Conservation (phyloP, 2,329 filamentous ascomycete genomes). For the Monilinia laxa region DNA sequence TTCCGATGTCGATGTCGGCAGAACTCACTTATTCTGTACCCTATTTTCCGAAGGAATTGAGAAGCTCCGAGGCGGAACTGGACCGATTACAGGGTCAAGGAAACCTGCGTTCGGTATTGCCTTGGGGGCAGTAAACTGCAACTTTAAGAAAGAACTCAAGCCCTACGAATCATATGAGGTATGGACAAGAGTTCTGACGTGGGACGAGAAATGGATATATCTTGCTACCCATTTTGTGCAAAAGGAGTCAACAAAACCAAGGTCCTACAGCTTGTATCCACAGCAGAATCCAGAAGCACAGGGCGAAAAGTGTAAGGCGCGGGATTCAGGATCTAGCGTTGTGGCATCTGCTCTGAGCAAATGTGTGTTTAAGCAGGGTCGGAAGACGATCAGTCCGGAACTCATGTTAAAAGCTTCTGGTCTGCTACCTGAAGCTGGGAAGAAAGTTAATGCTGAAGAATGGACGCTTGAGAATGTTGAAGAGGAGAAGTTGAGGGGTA, state of each 20-base stretch:
- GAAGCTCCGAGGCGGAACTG: constrained; percentile 40
- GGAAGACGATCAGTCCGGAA: constrained; percentile 65
- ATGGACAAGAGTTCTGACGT: constrained; percentile 67
- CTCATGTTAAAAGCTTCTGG: constrained; percentile 58
- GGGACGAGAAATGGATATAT: constrained; percentile 82
- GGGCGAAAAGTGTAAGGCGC: constrained; percentile 16
- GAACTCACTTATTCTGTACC: constrained; percentile 61
- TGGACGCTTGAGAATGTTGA: constrained; percentile 11
- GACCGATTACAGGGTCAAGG: constrained; percentile 37
- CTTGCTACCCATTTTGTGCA: constrained; percentile 53
- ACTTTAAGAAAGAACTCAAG: constrained; percentile 69
- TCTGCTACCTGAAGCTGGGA: constrained; percentile 51
- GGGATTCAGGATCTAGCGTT: constrained; percentile 25
- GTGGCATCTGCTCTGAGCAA: constrained; percentile 54
- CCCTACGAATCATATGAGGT: constrained; percentile 70
- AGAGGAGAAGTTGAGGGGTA: constrained; percentile 30
- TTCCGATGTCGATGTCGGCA: constrained; percentile 65
- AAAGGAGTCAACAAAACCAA: constrained; percentile 42
- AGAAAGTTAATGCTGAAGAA: neutral
- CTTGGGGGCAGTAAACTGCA: constrained; percentile 56
- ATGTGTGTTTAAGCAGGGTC: constrained; percentile 60
- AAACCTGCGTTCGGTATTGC: constrained; percentile 40
- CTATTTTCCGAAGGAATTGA: constrained; percentile 43
- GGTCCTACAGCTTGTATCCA: constrained; percentile 40
- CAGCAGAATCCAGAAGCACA: constrained; percentile 32